Evolutionary conservation across 2,329 filamentous ascomycete genomes (phyloP).

Genomic region (Cryoendolithus antarcticus): DNA sequence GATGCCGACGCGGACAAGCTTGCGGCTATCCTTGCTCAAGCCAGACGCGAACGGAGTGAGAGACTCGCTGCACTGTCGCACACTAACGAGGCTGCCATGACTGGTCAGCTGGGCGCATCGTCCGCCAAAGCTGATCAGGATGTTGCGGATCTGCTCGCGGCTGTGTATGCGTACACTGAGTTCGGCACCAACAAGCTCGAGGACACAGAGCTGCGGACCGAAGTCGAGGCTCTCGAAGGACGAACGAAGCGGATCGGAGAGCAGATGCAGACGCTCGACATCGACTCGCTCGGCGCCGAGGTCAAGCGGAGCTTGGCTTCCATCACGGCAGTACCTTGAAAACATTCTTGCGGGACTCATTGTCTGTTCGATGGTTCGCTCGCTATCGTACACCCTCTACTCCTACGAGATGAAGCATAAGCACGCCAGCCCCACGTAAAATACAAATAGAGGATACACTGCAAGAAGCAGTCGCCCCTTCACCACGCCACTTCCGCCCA

Average conservation of each 20-base stretch:
- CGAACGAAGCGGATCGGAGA: conserved; percentile 26
- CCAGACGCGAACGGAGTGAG: conserved; percentile 21
- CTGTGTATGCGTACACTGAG: conserved; percentile 25
- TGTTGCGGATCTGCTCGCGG: conserved; percentile 24
- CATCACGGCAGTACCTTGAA: no score
- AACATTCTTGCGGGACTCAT: background rate
- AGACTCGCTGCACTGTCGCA: conserved; percentile 24
- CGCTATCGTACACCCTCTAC: background rate
- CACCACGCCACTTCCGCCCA: conserved; percentile 89
- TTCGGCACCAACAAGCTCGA: conserved; percentile 11
- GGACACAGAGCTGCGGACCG: conserved; percentile 14
- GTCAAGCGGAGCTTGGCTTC: conserved; percentile 4
- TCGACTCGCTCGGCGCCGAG: conserved; percentile 11
- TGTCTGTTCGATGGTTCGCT: conserved; percentile 1
- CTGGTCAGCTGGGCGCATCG: conserved; percentile 24
- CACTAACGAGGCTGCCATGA: conserved; percentile 20
- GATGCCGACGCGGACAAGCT: conserved; percentile 7
- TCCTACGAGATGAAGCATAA: conserved; percentile 88
- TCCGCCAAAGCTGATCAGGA: conserved; percentile 26
- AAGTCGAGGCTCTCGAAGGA: conserved; percentile 25
- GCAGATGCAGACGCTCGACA: conserved; percentile 24
- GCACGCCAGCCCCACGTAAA: conserved; percentile 85
- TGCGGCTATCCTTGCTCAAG: conserved; percentile 15
- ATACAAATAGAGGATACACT: conserved; percentile 88
- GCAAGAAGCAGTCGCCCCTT: conserved; percentile 89